Conservation (phyloP, 192 early-diverging fungal species). For the Backusella circina region DNA sequence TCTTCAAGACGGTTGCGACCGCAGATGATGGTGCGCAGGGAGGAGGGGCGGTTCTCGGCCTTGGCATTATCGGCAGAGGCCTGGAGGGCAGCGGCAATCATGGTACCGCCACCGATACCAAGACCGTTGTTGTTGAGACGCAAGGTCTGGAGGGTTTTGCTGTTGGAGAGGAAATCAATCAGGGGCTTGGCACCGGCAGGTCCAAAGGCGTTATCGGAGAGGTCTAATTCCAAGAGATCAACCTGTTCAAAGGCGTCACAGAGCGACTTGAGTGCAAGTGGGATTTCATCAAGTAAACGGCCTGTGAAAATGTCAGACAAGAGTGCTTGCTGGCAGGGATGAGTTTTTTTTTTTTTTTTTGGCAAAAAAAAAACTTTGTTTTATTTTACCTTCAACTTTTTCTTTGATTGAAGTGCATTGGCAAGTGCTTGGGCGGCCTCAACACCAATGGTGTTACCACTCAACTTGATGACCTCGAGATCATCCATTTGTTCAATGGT, state of each 20-base stretch:
- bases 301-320: conserved; percentile 94
- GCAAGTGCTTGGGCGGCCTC: conserved; percentile 84
- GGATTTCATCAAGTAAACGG: conserved; percentile 87
- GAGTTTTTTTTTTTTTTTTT: not conserved
- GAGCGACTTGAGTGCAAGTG: conserved; percentile 74
- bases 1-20: conserved; percentile 95
- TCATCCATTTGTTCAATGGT: conserved; percentile 62
- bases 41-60: conserved; percentile 55
- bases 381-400: conserved; percentile 63
- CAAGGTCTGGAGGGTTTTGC: conserved; percentile 77
- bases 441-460: conserved; percentile 92
- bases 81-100: conserved; percentile 81
- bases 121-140: conserved; percentile 97
- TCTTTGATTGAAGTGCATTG: conserved; percentile 61
- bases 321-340: conserved; percentile 62
- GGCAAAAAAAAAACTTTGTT: not conserved
- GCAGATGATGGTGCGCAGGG: conserved; percentile 77
- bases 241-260: conserved; percentile 82
- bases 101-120: conserved; percentile 84
- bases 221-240: conserved; percentile 77
- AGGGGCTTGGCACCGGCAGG: conserved; percentile 90
- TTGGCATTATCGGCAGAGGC: conserved; percentile 71
- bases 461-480: conserved; percentile 68
- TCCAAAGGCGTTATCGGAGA: conserved; percentile 98
- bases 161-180: conserved; percentile 79